Base-by-base conservation (phyloP, 2,329 filamentous ascomycete species). In the Colletotrichum simmondsii region DNA sequence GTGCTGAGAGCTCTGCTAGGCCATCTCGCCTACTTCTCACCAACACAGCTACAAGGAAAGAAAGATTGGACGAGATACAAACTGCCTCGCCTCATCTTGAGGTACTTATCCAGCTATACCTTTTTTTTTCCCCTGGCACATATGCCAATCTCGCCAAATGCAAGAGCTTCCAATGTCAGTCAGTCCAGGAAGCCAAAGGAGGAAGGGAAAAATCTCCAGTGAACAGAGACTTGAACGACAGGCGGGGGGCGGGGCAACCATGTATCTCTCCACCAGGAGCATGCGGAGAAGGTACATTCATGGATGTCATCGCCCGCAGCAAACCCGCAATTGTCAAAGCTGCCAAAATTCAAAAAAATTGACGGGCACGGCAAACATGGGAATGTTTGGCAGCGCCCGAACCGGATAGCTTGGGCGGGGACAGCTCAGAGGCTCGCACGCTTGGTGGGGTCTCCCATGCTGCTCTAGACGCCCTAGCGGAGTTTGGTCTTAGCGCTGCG, bases 361-460 rank as follows among this genome's bases (percentile, higher is more conserved):
- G 42, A 46, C 59, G 59, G 19, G 37, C 61, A 53, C 61, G 52
- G 49, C 61, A 59, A 59, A 54, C 61, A 64, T 62, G 60, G 60
- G 60, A 62, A 62, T 52, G 60, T 62, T 32, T 62, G 60, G 60
- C 60, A 32, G 24, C 26, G 22, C 59, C 70, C 53, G 53, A 60
- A 69, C 68, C 70, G 70, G 70, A 69, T 64, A 69, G 70, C 66
- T 70, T 63, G 30, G 70, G 66, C 54, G 70, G 70, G 70, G 70
- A 26, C 65, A 65, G 54, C 60, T 37, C 46, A 35, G 28, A 26
- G 59, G 37, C 37, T 42, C 37, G 37, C 37, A 42, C 37, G 37
- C 60, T 28, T 11, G 42, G 42, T 49, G 42, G 42, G 42, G 19
- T 49, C 19, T 49, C 8, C 42, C 42, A 49, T n/a, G 42, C 19